Base-by-base conservation (phyloP, 129 eudicot species). In the Heracleum sosnowskyi region DNA sequence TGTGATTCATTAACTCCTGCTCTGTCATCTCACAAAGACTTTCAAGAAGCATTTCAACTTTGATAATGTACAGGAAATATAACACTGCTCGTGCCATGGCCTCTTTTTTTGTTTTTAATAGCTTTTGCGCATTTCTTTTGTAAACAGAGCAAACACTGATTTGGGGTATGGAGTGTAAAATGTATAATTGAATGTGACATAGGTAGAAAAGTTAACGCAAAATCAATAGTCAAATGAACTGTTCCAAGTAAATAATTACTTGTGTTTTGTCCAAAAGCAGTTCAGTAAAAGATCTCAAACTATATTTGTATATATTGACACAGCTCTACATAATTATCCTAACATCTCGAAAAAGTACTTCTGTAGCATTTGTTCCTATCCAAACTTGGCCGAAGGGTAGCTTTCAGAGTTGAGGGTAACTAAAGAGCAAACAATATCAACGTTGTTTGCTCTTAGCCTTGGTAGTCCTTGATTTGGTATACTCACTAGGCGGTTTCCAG, bases 401-500 rank as follows among this genome's bases (percentile, higher is more conserved):
- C 4, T 24, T 7, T 55, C 29, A 55, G 1, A 47, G 24, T 47
- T 17, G 29, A 22, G 64, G 1, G 24, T 22, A 5, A 11, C 29
- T 69, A 17, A n/a, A 33, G 24, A 53, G 64, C 53, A 31, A 26
- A 44, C 26, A 36, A 71, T 41, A 60, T 79, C 73, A 92, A 31
- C 96, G 89, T 74, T 77, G 80, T 79, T 86, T 91, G 86, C 89
- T 87, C 89, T 88, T 91, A 20, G 86, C 77, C 85, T 87, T 91
- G 15, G 84, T 79, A 66, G 77, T 74, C 80, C 89, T 87, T 81
- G 97, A 82, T 85, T 86, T 89, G 76, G 88, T 80, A 5, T 74
- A 78, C 41, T 88, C 96, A 45, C 69, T 83, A 74, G 97, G 86
- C 63, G 98, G 98, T 82, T 82, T 89, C 98, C 98, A 94, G 71